Evolutionary conservation across 164 flowering plant genomes (phyloP).

Genomic region (Platanus orientalis): DNA sequence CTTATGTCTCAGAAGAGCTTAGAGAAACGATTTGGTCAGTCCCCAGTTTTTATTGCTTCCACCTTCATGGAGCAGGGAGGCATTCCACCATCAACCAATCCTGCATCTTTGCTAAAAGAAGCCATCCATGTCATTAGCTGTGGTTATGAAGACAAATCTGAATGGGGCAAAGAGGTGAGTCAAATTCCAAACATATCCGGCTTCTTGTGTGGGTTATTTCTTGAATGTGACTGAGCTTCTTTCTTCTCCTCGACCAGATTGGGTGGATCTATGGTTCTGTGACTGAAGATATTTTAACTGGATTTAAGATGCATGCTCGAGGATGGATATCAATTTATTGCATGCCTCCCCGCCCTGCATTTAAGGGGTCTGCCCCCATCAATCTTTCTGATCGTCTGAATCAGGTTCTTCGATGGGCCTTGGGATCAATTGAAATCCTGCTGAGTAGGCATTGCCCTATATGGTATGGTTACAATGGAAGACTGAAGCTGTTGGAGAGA

Average conservation of each 20-base stretch:
- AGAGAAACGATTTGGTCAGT: constrained; percentile 97
- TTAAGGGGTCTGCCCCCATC: constrained; percentile 99
- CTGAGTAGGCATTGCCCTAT: constrained; percentile 97
- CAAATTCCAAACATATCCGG: neutral
- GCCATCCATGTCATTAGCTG: constrained; percentile 99
- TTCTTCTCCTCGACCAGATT: constrained; percentile 43
- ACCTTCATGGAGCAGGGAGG: constrained; percentile 97
- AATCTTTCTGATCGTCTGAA: constrained; percentile 98
- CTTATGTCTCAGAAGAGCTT: constrained; percentile 95
- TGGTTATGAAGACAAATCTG: constrained; percentile 94
- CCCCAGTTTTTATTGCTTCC: constrained; percentile 92
- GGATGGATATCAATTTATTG: constrained; percentile 97
- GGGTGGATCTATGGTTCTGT: constrained; percentile 99
- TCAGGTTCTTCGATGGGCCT: constrained; percentile 98
- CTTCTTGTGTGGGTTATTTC: neutral
- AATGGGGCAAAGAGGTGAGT: constrained; percentile 99
- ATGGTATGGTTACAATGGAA: constrained; percentile 95
- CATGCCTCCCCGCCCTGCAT: constrained; percentile 95
- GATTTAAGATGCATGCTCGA: constrained; percentile 98
- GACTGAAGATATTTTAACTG: constrained; percentile 97
- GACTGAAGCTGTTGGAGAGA: constrained; percentile 71
- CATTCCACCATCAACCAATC: constrained; percentile 89
- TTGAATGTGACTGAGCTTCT: neutral
- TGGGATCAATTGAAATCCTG: constrained; percentile 92
- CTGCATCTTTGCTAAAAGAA: constrained; percentile 84